Evolutionary conservation across 2,329 filamentous ascomycete species (phyloP), one percentile per base, ranked within the genome.

Genomic region (Alternaria ventricosa): DNA sequence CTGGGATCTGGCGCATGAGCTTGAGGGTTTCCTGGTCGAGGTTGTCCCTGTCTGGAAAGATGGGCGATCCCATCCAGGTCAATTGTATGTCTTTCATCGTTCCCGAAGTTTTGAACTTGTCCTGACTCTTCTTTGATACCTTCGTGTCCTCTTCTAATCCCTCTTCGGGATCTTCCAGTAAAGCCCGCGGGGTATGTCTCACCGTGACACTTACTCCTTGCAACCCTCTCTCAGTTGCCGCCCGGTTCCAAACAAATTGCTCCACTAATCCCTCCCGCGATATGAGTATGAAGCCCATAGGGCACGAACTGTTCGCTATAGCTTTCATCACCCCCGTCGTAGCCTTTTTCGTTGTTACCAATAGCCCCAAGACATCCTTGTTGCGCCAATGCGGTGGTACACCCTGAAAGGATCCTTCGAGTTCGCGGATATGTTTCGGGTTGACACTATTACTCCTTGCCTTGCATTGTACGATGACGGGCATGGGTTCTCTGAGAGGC

Each of bases 321-420:
- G 92, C 89, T 51, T 93, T 89, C 61, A 92, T 83, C 4, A 96
- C 89, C 1, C 94, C 95, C 73, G 88, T 91, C 0, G 94, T 97
- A 30, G 93, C 91, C 57, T 88, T 84, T 64, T 86, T 84, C 66
- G 90, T 88, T 4, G 88, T 87, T 23, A 92, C 90, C 57, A 97
- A 80, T 15, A 97, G 74, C 0, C 89, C 94, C 33, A 97, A 77
- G 2, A 80, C 78, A 6, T 92, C 88, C 2, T 83, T 77, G 0
- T 86, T 87, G 57, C 88, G 84, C 92, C 92, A 97, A 0, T 90
- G 90, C 0, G 86, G 82, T 1, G 93, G 94, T 7, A 92, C 91
- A 12, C 89, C 89, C 1, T 85, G 85, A 73, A 96, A 91, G 0
- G 93, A 88, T 4, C 95, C 95, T 75, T 93, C 92, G 4, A 95